These are phyloP conservation scores for Leccinellum rugosiceps DNA, from an alignment of 768 basidiomycete species.

Conservation along the genomic window DNA sequence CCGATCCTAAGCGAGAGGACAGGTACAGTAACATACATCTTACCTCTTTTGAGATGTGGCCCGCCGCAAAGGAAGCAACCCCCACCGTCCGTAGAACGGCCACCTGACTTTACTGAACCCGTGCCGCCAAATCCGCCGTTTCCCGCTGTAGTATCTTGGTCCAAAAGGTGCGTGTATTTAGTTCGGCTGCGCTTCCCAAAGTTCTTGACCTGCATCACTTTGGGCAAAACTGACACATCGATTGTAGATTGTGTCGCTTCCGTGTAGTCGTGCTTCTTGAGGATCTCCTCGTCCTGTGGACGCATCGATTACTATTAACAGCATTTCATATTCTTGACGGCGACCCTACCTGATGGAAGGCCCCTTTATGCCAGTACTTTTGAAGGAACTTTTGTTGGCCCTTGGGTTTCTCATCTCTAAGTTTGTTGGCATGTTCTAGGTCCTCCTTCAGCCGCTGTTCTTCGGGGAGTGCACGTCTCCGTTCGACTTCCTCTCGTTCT, in stretches of 20 bases:
- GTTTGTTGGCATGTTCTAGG: constrained; percentile 77
- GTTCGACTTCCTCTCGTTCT: constrained; percentile 88
- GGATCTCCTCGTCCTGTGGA: constrained; percentile 80
- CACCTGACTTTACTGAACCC: constrained; percentile 52
- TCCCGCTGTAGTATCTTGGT: constrained; percentile 81
- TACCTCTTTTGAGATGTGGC: constrained; percentile 89
- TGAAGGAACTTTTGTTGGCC: constrained; percentile 91
- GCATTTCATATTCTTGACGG: neutral
- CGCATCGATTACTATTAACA: constrained; percentile 15
- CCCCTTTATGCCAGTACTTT: constrained; percentile 99
- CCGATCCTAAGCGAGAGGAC: constrained; percentile 6
- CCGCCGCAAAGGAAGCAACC: constrained; percentile 96
- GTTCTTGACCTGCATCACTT: constrained; percentile 96
- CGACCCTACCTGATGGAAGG: constrained; percentile 86
- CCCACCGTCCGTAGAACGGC: constrained; percentile 49
- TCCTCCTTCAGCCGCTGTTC: constrained; percentile 92
- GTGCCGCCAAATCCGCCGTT: constrained; percentile 65
- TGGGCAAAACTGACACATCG: constrained; percentile 84
- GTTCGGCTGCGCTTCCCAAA: constrained; percentile 91
- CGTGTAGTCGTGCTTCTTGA: constrained; percentile 80
- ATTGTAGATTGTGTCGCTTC: constrained; percentile 86
- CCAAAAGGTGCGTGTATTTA: constrained; percentile 94
- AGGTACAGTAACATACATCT: neutral
- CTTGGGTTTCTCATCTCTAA: constrained; percentile 85
- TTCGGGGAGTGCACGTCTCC: constrained; percentile 89